phyloP scores from a whole-genome alignment of 2,329 filamentous ascomycete genomes.

The Calonectria pauciramosa region DNA sequence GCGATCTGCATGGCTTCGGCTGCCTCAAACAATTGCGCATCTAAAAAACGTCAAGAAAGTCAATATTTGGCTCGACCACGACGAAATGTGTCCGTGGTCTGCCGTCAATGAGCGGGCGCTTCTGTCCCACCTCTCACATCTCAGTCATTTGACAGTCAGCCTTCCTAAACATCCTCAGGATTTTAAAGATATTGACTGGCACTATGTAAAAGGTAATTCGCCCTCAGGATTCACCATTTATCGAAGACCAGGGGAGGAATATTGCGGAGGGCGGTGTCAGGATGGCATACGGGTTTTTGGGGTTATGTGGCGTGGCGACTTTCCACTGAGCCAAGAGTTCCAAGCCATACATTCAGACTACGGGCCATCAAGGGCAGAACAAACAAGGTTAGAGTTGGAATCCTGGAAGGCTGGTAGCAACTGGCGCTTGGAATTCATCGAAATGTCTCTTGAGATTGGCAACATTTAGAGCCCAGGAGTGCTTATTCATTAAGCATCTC shows the following conservation, averaged over 20 bases:
- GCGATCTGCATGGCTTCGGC: too few species aligned
- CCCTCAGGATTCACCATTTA: not conserved
- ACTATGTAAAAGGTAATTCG: not conserved
- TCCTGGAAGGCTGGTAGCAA: not conserved
- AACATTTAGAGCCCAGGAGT: too few species aligned
- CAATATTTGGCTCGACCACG: too few species aligned
- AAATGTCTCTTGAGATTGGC: not conserved
- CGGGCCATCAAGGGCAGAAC: too few species aligned
- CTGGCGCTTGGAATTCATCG: not conserved
- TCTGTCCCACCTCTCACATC: too few species aligned
- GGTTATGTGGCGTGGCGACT: not conserved
- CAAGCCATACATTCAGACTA: not conserved
- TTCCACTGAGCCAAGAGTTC: not conserved
- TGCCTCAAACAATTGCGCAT: too few species aligned
- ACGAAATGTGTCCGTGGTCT: too few species aligned
- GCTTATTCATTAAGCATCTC: too few species aligned
- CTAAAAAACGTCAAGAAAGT: too few species aligned
- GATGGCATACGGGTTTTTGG: not conserved
- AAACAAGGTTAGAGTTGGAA: not conserved
- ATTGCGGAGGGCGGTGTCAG: not conserved
- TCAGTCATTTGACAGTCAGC: too few species aligned
- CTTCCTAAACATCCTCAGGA: not conserved
- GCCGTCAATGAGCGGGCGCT: too few species aligned
- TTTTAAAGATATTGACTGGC: not conserved
- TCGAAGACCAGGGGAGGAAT: not conserved